Base-by-base conservation (phyloP, 768 basidiomycete species). In the Phlebiopsis gigantea region DNA sequence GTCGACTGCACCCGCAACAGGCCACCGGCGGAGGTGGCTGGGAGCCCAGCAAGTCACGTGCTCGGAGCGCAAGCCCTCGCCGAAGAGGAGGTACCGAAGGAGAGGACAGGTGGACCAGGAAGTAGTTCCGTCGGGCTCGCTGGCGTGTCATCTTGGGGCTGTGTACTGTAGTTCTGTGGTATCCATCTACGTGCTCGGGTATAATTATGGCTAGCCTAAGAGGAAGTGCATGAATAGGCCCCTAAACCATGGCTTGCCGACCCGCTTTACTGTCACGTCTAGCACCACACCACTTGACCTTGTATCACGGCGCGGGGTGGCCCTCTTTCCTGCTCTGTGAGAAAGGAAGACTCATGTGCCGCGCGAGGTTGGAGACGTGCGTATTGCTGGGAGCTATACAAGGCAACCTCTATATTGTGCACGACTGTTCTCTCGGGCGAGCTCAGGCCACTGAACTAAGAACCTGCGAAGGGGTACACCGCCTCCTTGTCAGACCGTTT, bases 361-460 rank as follows among this genome's bases (percentile, higher is more conserved):
- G 44, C n/a, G 44, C 44, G 44, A 21, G 44, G 44, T 10, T 19
- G 21, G 19, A 25, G 44, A 24, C 46, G 25, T n/a, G 24, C 39
- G 46, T 22, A 34, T 46, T 15, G 17, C 30, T 29, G 26, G 24
- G 5, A 8, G 7, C 48, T 65, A 90, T 53, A 90, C 84, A 19
- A 90, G 73, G 74, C 85, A 86, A 26, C 84, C 88, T 30, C 68
- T 73, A 67, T 69, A 87, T 59, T 83, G 78, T 25, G 77, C 82
- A 34, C 70, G 73, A 45, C 70, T 65, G 52, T 66, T 66, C 48
- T 73, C 69, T 43, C 71, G 63, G 19, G 79, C 64, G 51, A 86
- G 68, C 48, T 80, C 73, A 19, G 87, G 85, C 96, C 96, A 98
- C 68, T 98, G 96, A 4, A 93, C 90, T 51, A 98, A 68, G 68